Base-by-base conservation (phyloP, 352 stramenopile species). In the Pythium plurisporium region DNA sequence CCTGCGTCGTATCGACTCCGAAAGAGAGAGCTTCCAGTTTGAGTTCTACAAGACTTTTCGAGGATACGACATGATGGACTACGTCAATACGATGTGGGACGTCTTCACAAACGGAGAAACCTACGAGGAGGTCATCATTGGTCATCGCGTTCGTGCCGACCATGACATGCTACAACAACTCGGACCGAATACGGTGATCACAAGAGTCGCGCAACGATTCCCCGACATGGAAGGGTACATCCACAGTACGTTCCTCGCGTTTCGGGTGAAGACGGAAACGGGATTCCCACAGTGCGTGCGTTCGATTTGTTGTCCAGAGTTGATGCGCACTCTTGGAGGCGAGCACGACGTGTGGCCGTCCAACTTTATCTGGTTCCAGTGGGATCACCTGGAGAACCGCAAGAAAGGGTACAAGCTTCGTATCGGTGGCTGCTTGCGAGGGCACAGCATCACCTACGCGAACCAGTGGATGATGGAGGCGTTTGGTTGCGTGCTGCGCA, bases 21-120 rank as follows among this genome's bases (percentile, higher is more conserved):
- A n/a, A 1, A 10, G 12, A 1, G 14, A 19, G 4, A 26, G 17
- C 4, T 23, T 60, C 9, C 40, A 60, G 30, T 60, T 60, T 33
- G 41, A 30, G 10, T 60, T 60, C 22, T 17, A 60, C 8, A 60
- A 60, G 42, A 53, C 29, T 19, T 52, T 46, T 20, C 22, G 23
- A 51, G 42, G 42, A 1, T 42, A 33, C 12, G 27, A 47, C 19
- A 19, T 58, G 20, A 37, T 20, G 38, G 12, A 58, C n/a, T 42
- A 49, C 27, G n/a, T 48, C 8, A n/a, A 58, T 25, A 23, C 19
- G 15, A n/a, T 29, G 25, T 58, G 50, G 50, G 27, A 42, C n/a
- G 26, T 58, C 4, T 58, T 23, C 26, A 58, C 50, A 19, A 9
- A n/a, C 36, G 5, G 8, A 7, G 36, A 42, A 5, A n/a, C 15